Evolutionary conservation across 306 rosid genomes (phyloP).

Genomic region (Alnus rubra): DNA sequence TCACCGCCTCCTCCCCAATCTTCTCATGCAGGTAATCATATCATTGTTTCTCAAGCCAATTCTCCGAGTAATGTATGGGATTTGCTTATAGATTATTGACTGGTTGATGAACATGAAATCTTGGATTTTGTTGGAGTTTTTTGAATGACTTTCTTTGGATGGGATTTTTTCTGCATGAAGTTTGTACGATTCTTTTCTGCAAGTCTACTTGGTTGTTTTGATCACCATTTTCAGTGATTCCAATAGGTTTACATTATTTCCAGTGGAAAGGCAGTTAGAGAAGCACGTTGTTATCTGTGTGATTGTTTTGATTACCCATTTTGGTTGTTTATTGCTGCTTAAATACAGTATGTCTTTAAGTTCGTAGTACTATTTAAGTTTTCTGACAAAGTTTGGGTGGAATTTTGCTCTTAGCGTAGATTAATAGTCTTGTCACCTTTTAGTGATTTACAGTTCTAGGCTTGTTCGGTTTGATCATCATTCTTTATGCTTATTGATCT

Average conservation of each 20-base stretch:
- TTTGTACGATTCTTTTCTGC: background rate
- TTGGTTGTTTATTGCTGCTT: background rate
- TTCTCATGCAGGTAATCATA: conserved; percentile 78
- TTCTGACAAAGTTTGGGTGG: too few species aligned
- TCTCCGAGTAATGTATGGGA: background rate
- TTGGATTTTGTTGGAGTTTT: background rate
- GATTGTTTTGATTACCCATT: background rate
- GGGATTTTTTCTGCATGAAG: conserved; percentile 2
- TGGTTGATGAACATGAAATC: background rate
- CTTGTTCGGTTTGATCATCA: conserved; percentile 13
- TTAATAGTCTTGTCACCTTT: background rate
- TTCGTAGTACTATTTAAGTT: background rate
- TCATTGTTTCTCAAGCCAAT: conserved; percentile 1
- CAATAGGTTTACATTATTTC: background rate
- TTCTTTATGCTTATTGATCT: conserved; percentile 5
- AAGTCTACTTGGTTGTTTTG: conserved; percentile 13
- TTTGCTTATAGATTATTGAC: background rate
- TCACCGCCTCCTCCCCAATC: conserved; percentile 82
- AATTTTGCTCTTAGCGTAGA: too few species aligned
- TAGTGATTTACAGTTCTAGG: conserved; percentile 13
- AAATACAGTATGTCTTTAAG: background rate
- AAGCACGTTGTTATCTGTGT: background rate
- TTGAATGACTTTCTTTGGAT: background rate
- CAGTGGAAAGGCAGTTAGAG: background rate
- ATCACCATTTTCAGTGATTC: background rate